These are phyloP conservation scores for Candida ovalis DNA, from an alignment of 805 yeast species.

Conservation along the genomic window DNA sequence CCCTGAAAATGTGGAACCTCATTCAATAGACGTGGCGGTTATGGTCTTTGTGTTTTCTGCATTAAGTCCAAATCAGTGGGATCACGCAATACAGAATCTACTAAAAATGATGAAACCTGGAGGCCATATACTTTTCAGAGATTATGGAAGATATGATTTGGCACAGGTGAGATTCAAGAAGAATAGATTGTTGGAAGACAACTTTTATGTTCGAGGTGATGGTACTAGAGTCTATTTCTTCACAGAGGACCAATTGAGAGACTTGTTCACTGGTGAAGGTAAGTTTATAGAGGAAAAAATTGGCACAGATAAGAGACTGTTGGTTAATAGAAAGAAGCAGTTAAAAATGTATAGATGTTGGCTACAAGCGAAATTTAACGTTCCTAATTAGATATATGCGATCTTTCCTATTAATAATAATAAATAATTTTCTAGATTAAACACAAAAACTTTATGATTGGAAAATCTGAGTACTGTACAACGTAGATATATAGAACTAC, in stretches of 20 bases:
- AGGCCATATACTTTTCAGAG: slow-evolving; percentile 84
- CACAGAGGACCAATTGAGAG: slow-evolving; percentile 84
- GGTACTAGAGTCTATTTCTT: slow-evolving; percentile 97
- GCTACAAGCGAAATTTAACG: slow-evolving; percentile 86
- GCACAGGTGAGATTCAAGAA: slow-evolving; percentile 94
- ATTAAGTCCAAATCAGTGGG: slow-evolving; percentile 88
- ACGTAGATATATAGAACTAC: neutral
- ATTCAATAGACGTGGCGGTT: slow-evolving; percentile 87
- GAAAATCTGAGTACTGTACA: neutral
- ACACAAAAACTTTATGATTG: neutral
- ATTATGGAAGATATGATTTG: slow-evolving; percentile 92
- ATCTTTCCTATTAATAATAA: neutral
- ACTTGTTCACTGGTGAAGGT: slow-evolving; percentile 56
- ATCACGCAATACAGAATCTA: slow-evolving; percentile 68
- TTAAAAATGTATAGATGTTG: slow-evolving; percentile 95
- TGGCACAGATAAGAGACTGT: slow-evolving; percentile 84
- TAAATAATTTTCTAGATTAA: neutral
- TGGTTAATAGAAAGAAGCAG: slow-evolving; percentile 89
- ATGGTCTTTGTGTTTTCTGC: slow-evolving; percentile 95
- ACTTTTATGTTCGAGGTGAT: slow-evolving; percentile 95
- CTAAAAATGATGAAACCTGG: slow-evolving; percentile 82
- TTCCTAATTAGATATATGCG: slow-evolving; percentile 9
- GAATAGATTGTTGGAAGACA: slow-evolving; percentile 81
- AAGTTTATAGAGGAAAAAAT: slow-evolving; percentile 68
- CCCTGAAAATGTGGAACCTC: slow-evolving; percentile 81